Evolutionary conservation across 176 grass and related monocot species (phyloP).

Genomic region (Bonia amplexicaulis): DNA sequence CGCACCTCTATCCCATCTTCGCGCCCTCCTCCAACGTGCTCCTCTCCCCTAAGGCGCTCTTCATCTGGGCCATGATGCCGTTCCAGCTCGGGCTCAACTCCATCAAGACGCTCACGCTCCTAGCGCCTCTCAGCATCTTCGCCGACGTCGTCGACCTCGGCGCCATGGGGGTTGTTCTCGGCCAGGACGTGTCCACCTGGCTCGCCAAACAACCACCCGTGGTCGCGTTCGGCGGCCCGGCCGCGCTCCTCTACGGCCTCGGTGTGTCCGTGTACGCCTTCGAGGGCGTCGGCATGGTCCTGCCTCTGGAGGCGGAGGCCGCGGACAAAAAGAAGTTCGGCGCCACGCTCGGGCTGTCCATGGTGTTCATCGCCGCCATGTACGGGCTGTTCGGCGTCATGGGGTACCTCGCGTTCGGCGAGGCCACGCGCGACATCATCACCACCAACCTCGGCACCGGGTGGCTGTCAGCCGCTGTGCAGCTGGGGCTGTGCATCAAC

Average conservation of each 20-base stretch:
- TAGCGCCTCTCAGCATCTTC: constrained; percentile 88
- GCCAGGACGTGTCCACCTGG: constrained; percentile 58
- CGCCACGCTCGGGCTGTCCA: constrained; percentile 66
- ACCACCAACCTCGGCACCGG: constrained; percentile 85
- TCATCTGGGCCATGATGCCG: constrained; percentile 76
- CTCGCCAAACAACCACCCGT: constrained; percentile 38
- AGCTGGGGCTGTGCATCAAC: constrained; percentile 93
- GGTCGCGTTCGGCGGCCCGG: constrained; percentile 40
- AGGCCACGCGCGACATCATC: constrained; percentile 84
- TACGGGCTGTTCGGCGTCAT: constrained; percentile 79
- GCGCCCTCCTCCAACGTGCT: constrained; percentile 32
- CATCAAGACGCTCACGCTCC: constrained; percentile 87
- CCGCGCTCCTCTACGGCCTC: constrained; percentile 64
- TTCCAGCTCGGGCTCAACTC: constrained; percentile 97
- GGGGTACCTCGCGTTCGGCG: constrained; percentile 82
- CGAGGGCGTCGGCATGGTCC: constrained; percentile 92
- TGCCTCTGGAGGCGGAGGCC: constrained; percentile 87
- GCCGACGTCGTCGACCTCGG: constrained; percentile 88
- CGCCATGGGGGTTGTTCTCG: constrained; percentile 88
- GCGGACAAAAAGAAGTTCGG: constrained; percentile 71
- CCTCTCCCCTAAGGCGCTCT: constrained; percentile 66
- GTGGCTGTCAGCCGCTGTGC: constrained; percentile 68
- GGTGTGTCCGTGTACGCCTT: constrained; percentile 95
- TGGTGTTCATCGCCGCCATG: constrained; percentile 75
- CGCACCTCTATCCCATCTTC: constrained; percentile 52